phyloP scores from a whole-genome alignment of 495 filamentous ascomycete species.

The Penicillium mononematosum region DNA sequence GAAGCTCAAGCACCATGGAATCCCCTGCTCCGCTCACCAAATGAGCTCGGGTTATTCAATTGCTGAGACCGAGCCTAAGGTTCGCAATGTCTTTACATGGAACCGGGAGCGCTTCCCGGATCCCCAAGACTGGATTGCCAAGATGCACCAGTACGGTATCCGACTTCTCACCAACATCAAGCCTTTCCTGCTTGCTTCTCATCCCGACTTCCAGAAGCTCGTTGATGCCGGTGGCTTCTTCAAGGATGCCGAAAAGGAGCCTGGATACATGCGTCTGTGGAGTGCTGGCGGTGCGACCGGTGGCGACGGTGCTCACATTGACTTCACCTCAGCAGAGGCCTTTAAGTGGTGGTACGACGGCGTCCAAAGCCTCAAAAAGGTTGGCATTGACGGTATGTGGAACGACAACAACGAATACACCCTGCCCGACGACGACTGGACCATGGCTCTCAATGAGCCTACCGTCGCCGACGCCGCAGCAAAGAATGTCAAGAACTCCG shows the following conservation, averaged over 20 bases:
- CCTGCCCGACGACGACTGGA: constrained; percentile 62
- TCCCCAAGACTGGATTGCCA: constrained; percentile 57
- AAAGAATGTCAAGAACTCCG: constrained; percentile 30
- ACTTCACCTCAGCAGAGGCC: constrained; percentile 63
- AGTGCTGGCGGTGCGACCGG: constrained; percentile 66
- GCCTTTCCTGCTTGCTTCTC: constrained; percentile 63
- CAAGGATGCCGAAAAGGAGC: constrained; percentile 50
- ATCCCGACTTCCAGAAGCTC: constrained; percentile 61
- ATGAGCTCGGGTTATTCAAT: constrained; percentile 72
- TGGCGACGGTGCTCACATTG: constrained; percentile 66
- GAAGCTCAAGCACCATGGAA: constrained; percentile 59
- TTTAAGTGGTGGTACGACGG: constrained; percentile 70
- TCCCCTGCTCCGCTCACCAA: constrained; percentile 70
- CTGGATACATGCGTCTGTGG: constrained; percentile 62
- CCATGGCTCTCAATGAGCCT: constrained; percentile 51
- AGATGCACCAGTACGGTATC: constrained; percentile 61
- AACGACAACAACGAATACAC: constrained; percentile 78
- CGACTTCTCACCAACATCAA: constrained; percentile 69
- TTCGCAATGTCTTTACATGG: constrained; percentile 71
- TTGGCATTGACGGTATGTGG: constrained; percentile 70
- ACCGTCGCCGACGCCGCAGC: constrained; percentile 32
- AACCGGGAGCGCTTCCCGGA: constrained; percentile 64
- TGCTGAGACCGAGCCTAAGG: constrained; percentile 62
- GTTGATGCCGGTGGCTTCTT: constrained; percentile 57
- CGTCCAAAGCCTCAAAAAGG: constrained; percentile 55